Percentiles rank a stretch among this genome's conserved stretches.
These are phyloP conservation scores for Pyrenochaeta sp. DNA, from an alignment of 2,329 filamentous ascomycete species.

Conservation along the genomic window DNA sequence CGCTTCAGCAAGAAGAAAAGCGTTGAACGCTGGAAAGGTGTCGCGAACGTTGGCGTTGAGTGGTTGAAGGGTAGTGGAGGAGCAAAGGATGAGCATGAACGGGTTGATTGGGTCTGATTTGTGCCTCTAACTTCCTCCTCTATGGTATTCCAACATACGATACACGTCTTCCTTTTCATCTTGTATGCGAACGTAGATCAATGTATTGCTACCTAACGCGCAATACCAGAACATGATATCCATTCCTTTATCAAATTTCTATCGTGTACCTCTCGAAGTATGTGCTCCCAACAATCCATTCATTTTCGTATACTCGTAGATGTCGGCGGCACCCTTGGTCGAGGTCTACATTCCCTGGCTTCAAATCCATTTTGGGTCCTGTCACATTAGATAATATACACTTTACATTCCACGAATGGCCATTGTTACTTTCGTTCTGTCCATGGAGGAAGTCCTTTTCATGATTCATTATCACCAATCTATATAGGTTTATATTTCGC, in stretches of 20 bases:
- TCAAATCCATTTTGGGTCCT: too few relatives aligned
- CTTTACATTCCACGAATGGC: too few relatives aligned
- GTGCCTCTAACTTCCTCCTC: background rate
- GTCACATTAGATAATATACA: too few relatives aligned
- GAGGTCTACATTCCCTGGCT: too few relatives aligned
- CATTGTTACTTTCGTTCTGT: too few relatives aligned
- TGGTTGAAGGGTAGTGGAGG: conserved; percentile 44
- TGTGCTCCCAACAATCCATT: too few relatives aligned
- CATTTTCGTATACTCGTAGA: too few relatives aligned
- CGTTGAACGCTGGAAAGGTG: conserved; percentile 45
- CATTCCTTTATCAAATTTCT: background rate
- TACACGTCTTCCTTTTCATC: background rate
- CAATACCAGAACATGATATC: background rate
- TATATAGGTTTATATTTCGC: too few relatives aligned
- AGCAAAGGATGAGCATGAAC: conserved; percentile 37
- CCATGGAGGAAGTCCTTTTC: too few relatives aligned
- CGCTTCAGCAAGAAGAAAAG: conserved; percentile 45
- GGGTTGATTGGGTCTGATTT: conserved; percentile 38
- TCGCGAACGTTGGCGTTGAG: conserved; percentile 43
- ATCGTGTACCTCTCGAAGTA: too few relatives aligned
- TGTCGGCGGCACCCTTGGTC: too few relatives aligned
- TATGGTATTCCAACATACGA: background rate
- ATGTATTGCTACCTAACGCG: background rate
- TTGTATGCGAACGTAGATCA: background rate
- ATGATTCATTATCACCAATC: too few relatives aligned